A percentile compares a stretch with the other conserved stretches of the same genome.
phyloP scores from a whole-genome alignment of 257 asterid genomes.

The Lavandula angustifolia region DNA sequence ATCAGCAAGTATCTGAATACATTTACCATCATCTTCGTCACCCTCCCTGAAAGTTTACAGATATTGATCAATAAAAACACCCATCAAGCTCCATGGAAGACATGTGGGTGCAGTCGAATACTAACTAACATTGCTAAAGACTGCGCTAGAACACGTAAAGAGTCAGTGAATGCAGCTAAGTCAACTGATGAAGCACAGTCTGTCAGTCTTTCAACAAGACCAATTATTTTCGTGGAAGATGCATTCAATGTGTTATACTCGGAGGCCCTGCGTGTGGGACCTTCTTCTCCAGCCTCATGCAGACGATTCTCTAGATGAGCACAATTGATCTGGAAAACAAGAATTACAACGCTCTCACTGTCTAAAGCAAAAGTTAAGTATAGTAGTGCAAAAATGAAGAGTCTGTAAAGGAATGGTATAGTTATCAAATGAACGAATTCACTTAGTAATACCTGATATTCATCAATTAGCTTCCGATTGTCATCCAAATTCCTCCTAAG shows the following conservation, averaged over 20 bases:
- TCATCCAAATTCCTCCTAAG: constrained; percentile 66
- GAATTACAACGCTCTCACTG: not conserved
- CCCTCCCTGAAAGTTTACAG: constrained; percentile 41
- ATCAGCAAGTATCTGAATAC: constrained; percentile 62
- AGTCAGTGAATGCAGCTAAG: constrained; percentile 54
- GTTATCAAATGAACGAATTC: not conserved
- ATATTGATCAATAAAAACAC: not conserved
- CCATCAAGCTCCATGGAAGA: not conserved
- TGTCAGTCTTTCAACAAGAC: constrained; percentile 78
- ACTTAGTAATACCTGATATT: constrained; percentile 76
- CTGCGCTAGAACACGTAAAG: constrained; percentile 62
- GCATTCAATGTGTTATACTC: constrained; percentile 66
- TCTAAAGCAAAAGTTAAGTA: not conserved
- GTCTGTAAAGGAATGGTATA: not conserved
- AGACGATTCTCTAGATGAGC: constrained; percentile 85
- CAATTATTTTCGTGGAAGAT: constrained; percentile 71
- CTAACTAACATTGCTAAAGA: constrained; percentile 76
- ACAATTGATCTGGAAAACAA: constrained; percentile 72
- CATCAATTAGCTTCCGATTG: constrained; percentile 71
- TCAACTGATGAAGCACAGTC: constrained; percentile 60
- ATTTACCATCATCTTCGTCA: constrained; percentile 62
- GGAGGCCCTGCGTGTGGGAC: constrained; percentile 77
- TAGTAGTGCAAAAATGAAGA: not conserved
- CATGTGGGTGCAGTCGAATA: not conserved
- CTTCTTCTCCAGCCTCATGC: constrained; percentile 91